Percentiles rank a stretch among this genome's conserved stretches.
Conservation (phyloP, 2,329 filamentous ascomycete species). For the Cercospora canescens region DNA sequence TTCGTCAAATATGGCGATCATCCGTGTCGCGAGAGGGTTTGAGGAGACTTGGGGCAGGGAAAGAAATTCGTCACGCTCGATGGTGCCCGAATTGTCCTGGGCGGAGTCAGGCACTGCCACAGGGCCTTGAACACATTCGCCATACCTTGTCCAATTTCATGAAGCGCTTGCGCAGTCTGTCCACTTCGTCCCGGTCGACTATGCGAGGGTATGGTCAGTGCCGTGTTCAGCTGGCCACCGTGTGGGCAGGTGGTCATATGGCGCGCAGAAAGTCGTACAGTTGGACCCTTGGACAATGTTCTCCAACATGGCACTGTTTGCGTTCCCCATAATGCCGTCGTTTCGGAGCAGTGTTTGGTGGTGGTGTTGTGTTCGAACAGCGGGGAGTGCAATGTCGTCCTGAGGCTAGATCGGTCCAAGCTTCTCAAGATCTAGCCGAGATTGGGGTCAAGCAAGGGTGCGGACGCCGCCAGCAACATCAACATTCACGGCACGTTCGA, state of each 20-base stretch:
- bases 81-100: conserved; percentile 95
- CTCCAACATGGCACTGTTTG: conserved; percentile 74
- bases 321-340: conserved; percentile 50
- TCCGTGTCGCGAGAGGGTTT: conserved; percentile 94
- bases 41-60: conserved; percentile 96
- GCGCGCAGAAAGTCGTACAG: conserved; percentile 61
- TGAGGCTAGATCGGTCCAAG: conserved; percentile 7
- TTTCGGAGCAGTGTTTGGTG: neutral
- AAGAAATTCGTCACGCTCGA: conserved; percentile 97
- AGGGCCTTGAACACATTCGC: neutral
- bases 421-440: neutral
- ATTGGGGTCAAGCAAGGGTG: neutral
- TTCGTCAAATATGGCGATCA: conserved; percentile 99
- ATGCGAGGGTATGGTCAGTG: conserved; percentile 22
- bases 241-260: neutral
- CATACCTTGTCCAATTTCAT: conserved; percentile 98
- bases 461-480: conserved; percentile 10
- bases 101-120: conserved; percentile 6
- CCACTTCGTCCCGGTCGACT: conserved; percentile 98
- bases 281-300: conserved; percentile 96
- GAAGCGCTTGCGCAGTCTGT: conserved; percentile 91
- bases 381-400: neutral
- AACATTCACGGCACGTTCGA: neutral
- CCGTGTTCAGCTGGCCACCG: neutral
- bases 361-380: neutral